Evolutionary conservation across 2,329 filamentous ascomycete genomes (phyloP).

Genomic region (Leptographium flavum): DNA sequence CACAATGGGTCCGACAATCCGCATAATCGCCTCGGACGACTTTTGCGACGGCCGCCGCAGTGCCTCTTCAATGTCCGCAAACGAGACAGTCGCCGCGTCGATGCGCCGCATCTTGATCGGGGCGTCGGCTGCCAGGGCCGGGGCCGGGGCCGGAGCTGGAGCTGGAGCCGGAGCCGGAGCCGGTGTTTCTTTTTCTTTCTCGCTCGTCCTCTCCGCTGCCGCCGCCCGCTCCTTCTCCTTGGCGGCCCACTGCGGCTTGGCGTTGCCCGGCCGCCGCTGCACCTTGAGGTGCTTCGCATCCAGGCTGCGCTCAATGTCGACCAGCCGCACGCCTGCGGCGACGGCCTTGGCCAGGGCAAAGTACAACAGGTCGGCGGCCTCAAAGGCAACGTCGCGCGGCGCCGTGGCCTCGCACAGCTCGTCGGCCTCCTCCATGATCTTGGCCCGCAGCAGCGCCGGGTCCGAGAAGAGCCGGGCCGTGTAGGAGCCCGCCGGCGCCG

Average conservation of each 20-base stretch:
- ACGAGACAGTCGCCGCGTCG: conserved; percentile 49
- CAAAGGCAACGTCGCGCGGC: conserved; percentile 61
- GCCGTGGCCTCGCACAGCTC: conserved; percentile 77
- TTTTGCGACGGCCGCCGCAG: conserved; percentile 85
- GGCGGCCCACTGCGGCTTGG: conserved; percentile 82
- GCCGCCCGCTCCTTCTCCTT: conserved; percentile 46
- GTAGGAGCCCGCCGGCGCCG: conserved; percentile 81
- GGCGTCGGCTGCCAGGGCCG: conserved; percentile 16
- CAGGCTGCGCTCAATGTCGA: conserved; percentile 82
- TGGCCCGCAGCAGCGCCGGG: conserved; percentile 74
- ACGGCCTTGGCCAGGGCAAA: conserved; percentile 88
- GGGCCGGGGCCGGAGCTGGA: conserved; percentile 25
- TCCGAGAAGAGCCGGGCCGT: conserved; percentile 89
- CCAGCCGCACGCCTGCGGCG: conserved; percentile 66
- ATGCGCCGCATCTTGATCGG: conserved; percentile 76
- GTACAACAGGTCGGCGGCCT: conserved; percentile 90
- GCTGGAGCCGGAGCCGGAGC: too few species aligned
- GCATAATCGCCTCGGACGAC: conserved; percentile 86
- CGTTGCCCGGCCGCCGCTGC: conserved; percentile 82
- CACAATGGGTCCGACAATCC: conserved; percentile 83
- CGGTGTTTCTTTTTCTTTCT: conserved; percentile 23
- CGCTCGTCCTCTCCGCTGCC: conserved; percentile 37
- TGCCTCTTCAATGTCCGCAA: conserved; percentile 53
- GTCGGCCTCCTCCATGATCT: conserved; percentile 97
- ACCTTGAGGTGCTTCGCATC: conserved; percentile 94